Percentiles rank a stretch among this genome's conserved stretches.
Evolutionary conservation across 257 asterid genomes (phyloP).

Genomic region (Solanum etuberosum): DNA sequence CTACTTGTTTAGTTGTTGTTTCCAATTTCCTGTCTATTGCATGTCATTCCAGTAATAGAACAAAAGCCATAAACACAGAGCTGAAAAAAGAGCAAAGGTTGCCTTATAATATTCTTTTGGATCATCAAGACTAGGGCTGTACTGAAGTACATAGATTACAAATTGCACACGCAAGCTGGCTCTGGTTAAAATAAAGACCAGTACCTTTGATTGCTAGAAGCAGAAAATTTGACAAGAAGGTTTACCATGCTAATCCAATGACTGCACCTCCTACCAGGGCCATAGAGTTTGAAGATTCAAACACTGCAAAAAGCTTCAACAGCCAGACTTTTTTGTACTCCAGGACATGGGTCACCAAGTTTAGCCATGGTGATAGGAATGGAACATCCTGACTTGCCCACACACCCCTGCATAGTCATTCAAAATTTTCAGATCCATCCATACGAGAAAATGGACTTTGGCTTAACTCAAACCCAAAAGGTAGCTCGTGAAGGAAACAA

Average conservation of each 20-base stretch:
- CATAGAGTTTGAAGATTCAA: slow-evolving; percentile 1
- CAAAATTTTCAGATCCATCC: not conserved
- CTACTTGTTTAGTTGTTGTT: not conserved
- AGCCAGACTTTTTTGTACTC: slow-evolving; percentile 39
- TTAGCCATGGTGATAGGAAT: slow-evolving; percentile 25
- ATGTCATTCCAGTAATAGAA: not conserved
- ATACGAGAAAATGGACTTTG: not conserved
- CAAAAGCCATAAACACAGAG: not conserved
- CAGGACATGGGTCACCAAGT: slow-evolving; percentile 55
- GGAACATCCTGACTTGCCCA: slow-evolving; percentile 42
- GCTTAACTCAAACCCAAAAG: not conserved
- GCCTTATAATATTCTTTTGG: not conserved
- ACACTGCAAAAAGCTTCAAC: slow-evolving; percentile 50
- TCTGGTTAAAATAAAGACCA: not conserved
- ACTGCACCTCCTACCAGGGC: not conserved
- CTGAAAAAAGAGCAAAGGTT: not conserved
- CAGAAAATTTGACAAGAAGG: not conserved
- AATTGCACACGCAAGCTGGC: not conserved
- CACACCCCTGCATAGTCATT: slow-evolving; percentile 31
- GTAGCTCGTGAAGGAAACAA: not conserved
- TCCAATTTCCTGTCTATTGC: not conserved
- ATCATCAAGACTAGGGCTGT: not conserved
- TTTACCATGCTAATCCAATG: not conserved
- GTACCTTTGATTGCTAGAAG: not conserved
- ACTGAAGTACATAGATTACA: not conserved